phyloP scores from a whole-genome alignment of 805 yeast species.

The Saccharomycopsis lassenensis region DNA sequence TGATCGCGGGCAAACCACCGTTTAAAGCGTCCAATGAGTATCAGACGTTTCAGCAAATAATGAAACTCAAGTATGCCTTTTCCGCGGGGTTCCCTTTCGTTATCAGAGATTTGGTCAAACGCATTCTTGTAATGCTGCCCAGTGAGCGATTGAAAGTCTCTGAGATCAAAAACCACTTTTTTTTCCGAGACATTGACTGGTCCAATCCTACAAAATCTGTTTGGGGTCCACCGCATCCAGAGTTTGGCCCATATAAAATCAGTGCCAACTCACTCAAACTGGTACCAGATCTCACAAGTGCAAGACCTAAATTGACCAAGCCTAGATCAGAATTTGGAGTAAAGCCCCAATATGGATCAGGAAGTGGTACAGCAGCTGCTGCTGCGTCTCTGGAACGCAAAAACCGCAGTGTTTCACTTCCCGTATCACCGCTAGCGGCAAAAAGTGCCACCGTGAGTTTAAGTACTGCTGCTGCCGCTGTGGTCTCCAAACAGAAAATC shows the following conservation, averaged over 20 bases:
- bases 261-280: slow-evolving; percentile 73
- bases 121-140: slow-evolving; percentile 54
- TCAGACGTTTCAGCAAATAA: slow-evolving; percentile 69
- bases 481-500: too few relatives aligned
- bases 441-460: too few relatives aligned
- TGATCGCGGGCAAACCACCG: slow-evolving; percentile 88
- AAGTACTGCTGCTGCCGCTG: too few relatives aligned
- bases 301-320: too few relatives aligned
- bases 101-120: slow-evolving; percentile 61
- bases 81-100: slow-evolving; percentile 76
- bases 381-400: too few relatives aligned
- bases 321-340: too few relatives aligned
- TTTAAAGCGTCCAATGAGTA: slow-evolving; percentile 78
- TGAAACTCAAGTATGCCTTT: slow-evolving; percentile 70
- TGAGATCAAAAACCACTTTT: slow-evolving; percentile 51
- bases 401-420: too few relatives aligned
- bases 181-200: slow-evolving; percentile 49
- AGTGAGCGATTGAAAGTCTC: slow-evolving; percentile 47
- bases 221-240: slow-evolving; percentile 55
- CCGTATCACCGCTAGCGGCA: too few relatives aligned
- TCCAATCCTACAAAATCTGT: slow-evolving; percentile 35
- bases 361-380: too few relatives aligned
- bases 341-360: too few relatives aligned
- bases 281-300: slow-evolving; percentile 45
- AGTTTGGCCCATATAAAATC: slow-evolving; percentile 59